A percentile compares a stretch with the other conserved stretches of the same genome.
Evolutionary conservation across 2,329 filamentous ascomycete genomes (phyloP).

Genomic region (Thielaviopsis punctulata): DNA sequence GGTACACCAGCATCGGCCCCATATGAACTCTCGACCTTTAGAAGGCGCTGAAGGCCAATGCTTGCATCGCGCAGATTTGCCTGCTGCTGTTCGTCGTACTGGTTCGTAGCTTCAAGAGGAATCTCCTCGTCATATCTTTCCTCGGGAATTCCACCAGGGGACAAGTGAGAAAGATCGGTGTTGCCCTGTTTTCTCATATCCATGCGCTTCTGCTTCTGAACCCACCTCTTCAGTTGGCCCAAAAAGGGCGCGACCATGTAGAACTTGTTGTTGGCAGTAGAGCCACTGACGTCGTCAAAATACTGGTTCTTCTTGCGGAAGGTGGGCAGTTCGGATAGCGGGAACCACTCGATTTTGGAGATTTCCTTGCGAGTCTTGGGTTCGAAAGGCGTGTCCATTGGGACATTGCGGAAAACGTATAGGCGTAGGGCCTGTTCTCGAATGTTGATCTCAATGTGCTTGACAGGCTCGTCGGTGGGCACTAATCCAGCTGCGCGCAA

Average conservation of each 20-base stretch:
- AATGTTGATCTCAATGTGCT: slow-evolving; percentile 79
- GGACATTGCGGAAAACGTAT: slow-evolving; percentile 80
- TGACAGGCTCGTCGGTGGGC: slow-evolving; percentile 50
- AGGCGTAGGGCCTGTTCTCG: slow-evolving; percentile 82
- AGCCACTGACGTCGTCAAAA: slow-evolving; percentile 16
- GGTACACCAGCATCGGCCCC: neutral
- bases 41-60: slow-evolving; percentile 33
- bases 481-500: slow-evolving; percentile 60
- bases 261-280: slow-evolving; percentile 61
- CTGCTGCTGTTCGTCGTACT: slow-evolving; percentile 16
- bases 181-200: slow-evolving; percentile 19
- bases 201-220: slow-evolving; percentile 54
- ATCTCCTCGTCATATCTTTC: slow-evolving; percentile 29
- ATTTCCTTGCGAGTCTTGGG: slow-evolving; percentile 92
- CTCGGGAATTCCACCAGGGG: slow-evolving; percentile 21
- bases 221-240: slow-evolving; percentile 73
- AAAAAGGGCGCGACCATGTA: slow-evolving; percentile 97
- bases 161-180: slow-evolving; percentile 22
- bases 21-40: slow-evolving; percentile 34
- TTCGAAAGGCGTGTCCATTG: slow-evolving; percentile 74
- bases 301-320: slow-evolving; percentile 47
- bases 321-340: slow-evolving; percentile 70
- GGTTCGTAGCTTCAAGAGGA: slow-evolving; percentile 19
- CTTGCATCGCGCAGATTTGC: slow-evolving; percentile 33
- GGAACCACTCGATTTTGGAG: slow-evolving; percentile 92